These are phyloP conservation scores for Kwoniella dendrophila DNA, from an alignment of 768 basidiomycete species.

Conservation along the genomic window DNA sequence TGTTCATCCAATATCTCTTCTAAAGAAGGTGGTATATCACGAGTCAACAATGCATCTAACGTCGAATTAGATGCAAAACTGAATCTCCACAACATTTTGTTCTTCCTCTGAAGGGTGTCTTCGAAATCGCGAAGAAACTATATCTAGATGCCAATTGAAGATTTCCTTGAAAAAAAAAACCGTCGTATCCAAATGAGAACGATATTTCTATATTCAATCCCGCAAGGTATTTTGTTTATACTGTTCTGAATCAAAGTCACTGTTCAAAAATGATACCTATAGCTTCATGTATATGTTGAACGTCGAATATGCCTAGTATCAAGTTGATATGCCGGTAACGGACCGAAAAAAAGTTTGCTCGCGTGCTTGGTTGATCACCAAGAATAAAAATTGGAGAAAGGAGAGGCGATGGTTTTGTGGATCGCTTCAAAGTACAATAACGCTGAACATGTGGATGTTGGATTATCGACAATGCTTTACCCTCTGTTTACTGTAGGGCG, in stretches of 20 bases:
- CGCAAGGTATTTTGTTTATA: too few relatives aligned
- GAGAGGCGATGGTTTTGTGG: slow-evolving; percentile 3
- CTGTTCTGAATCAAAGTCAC: too few relatives aligned
- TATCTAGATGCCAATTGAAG: too few relatives aligned
- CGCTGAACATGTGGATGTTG: too few relatives aligned
- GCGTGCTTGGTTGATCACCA: slow-evolving; percentile 1
- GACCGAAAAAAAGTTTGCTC: slow-evolving; percentile 3
- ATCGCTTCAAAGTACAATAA: not conserved
- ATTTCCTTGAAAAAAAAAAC: too few relatives aligned
- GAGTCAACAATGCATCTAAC: slow-evolving; percentile 83
- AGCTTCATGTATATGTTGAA: too few relatives aligned
- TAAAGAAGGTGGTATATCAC: slow-evolving; percentile 68
- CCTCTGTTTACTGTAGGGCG: too few relatives aligned
- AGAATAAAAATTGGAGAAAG: slow-evolving; percentile 5
- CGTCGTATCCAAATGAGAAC: too few relatives aligned
- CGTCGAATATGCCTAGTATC: not conserved
- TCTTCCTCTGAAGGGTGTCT: not conserved
- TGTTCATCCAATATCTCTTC: slow-evolving; percentile 92
- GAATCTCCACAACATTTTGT: slow-evolving; percentile 55
- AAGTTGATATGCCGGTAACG: slow-evolving; percentile 1
- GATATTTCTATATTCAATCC: too few relatives aligned
- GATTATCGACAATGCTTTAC: too few relatives aligned
- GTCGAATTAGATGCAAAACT: slow-evolving; percentile 50
- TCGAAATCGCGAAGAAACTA: too few relatives aligned
- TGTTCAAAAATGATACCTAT: too few relatives aligned